Conservation (phyloP, 352 stramenopile species). For the Phytophthora melonis region DNA sequence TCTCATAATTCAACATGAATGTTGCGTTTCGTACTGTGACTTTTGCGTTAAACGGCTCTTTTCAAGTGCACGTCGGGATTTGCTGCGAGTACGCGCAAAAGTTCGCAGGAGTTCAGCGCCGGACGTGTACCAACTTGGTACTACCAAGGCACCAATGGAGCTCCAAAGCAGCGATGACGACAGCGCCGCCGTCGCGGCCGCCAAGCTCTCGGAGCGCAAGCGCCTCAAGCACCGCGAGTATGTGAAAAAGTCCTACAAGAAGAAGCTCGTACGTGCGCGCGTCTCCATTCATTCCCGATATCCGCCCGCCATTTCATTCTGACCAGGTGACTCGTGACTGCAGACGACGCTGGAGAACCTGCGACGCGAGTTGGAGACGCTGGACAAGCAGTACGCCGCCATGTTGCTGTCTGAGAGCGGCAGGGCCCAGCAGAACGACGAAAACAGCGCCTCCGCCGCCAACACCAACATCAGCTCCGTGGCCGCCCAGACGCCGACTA, state of each 20-base stretch:
- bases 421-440: not conserved
- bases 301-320: not conserved
- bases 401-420: slow-evolving; percentile 35
- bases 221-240: slow-evolving; percentile 73
- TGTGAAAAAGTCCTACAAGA: slow-evolving; percentile 77
- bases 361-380: slow-evolving; percentile 47
- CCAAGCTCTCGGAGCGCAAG: slow-evolving; percentile 54
- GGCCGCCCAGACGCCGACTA: slow-evolving; percentile 20
- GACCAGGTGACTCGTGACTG: slow-evolving; percentile 8
- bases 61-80: too few relatives aligned
- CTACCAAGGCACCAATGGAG: slow-evolving; percentile 11
- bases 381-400: slow-evolving; percentile 57
- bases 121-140: too few relatives aligned
- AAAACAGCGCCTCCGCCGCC: not conserved
- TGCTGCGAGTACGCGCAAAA: too few relatives aligned
- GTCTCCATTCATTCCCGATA: not conserved
- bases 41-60: not conserved
- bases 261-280: slow-evolving; percentile 66
- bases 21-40: not conserved
- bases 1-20: not conserved
- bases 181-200: slow-evolving; percentile 3
- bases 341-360: slow-evolving; percentile 65
- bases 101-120: slow-evolving; percentile 22
- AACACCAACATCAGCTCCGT: not conserved
- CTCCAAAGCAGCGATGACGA: slow-evolving; percentile 8